phyloP scores from a whole-genome alignment of 2,329 filamentous ascomycete species.

The Sporothrix phasma region DNA sequence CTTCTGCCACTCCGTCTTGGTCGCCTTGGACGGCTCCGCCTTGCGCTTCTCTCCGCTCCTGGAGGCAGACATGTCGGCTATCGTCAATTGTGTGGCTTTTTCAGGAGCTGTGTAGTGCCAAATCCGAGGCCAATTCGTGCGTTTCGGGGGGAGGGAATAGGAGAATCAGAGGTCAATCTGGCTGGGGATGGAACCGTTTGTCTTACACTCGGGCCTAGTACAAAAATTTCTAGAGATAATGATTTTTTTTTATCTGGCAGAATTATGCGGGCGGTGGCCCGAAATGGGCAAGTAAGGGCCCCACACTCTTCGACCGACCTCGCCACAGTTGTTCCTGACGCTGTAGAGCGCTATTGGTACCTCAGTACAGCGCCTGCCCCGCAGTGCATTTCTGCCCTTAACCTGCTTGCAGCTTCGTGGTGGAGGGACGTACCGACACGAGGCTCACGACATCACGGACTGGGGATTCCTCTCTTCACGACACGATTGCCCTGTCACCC shows the following conservation, averaged over 20 bases:
- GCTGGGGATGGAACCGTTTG: slow-evolving; percentile 2
- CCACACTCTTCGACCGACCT: slow-evolving; percentile 3
- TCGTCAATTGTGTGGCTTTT: slow-evolving; percentile 10
- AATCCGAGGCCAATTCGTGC: neutral
- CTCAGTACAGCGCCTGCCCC: slow-evolving; percentile 1
- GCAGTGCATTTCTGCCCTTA: slow-evolving; percentile 4
- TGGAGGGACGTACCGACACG: neutral
- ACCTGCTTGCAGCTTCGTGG: neutral
- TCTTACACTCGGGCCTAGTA: neutral
- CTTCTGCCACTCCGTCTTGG: slow-evolving; percentile 35
- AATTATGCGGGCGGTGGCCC: slow-evolving; percentile 28
- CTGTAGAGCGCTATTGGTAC: neutral
- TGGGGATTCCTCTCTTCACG: neutral
- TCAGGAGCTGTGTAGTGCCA: neutral
- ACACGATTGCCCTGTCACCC: too few species aligned
- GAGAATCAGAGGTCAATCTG: neutral
- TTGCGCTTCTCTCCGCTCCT: slow-evolving; percentile 48
- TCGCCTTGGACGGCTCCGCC: slow-evolving; percentile 35
- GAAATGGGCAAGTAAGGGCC: slow-evolving; percentile 7
- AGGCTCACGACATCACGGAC: neutral
- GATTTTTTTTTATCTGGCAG: slow-evolving; percentile 10
- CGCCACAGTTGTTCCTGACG: neutral
- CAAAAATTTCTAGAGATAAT: slow-evolving; percentile 14
- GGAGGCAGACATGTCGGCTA: slow-evolving; percentile 38
- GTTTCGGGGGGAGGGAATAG: neutral